phyloP scores from a whole-genome alignment of 176 grass and related monocot genomes.

The Metroxylon sagu region DNA sequence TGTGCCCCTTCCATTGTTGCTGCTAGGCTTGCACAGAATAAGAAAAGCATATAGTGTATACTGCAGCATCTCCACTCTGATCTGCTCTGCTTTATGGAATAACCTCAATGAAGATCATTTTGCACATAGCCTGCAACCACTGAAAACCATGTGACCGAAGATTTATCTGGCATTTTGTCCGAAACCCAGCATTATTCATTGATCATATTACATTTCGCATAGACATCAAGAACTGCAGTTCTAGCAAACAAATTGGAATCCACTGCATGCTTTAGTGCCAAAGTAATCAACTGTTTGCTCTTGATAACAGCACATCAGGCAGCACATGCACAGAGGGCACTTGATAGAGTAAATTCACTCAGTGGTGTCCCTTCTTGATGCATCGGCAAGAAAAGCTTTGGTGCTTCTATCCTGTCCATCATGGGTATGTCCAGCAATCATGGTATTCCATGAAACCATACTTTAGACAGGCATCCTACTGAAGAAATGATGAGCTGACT shows the following conservation, averaged over 20 bases:
- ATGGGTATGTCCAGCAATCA: constrained; percentile 50
- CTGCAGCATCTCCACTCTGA: constrained; percentile 38
- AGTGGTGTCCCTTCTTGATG: constrained; percentile 30
- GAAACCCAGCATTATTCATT: constrained; percentile 41
- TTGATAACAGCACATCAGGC: constrained; percentile 36
- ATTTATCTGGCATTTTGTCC: constrained; percentile 51
- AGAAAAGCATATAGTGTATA: constrained; percentile 54
- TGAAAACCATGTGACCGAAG: constrained; percentile 59
- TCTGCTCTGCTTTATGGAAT: constrained; percentile 28
- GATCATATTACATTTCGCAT: constrained; percentile 55
- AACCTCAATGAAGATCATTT: constrained; percentile 45
- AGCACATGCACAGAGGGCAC: constrained; percentile 48
- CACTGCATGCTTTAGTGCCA: constrained; percentile 37
- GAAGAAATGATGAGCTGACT: constrained; percentile 39
- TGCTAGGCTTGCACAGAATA: constrained; percentile 40
- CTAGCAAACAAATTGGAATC: constrained; percentile 52
- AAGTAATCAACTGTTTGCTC: constrained; percentile 43
- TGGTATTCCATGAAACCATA: constrained; percentile 61
- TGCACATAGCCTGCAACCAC: constrained; percentile 50
- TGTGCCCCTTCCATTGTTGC: constrained; percentile 48
- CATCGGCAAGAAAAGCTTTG: constrained; percentile 53
- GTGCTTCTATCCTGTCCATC: constrained; percentile 30
- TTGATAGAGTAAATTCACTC: constrained; percentile 64
- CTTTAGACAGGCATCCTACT: constrained; percentile 41
- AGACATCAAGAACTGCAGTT: constrained; percentile 56